phyloP scores from a whole-genome alignment of 2,329 filamentous ascomycete species.

The Daldinia sp. region DNA sequence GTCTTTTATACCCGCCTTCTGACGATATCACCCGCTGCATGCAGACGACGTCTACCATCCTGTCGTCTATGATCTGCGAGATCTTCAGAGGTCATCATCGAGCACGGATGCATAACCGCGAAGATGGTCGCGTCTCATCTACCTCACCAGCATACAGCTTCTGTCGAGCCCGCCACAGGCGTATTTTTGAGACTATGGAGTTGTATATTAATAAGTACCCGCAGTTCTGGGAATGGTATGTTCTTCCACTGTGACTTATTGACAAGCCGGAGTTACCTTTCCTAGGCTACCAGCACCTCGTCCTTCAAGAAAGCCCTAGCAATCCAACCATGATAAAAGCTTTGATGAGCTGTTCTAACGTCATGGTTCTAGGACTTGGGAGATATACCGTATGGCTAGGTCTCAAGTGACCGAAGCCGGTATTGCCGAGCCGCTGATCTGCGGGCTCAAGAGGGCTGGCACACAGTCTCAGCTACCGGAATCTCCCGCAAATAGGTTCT shows the following conservation, averaged over 20 bases:
- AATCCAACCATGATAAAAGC: too few species aligned
- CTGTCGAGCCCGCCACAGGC: slow-evolving; percentile 3
- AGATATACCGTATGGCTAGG: background rate
- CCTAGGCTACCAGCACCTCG: too few species aligned
- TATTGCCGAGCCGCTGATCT: background rate
- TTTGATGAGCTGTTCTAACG: background rate
- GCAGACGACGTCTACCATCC: background rate
- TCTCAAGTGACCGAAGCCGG: background rate
- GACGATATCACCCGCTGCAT: background rate
- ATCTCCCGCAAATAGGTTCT: background rate
- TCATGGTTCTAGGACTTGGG: background rate
- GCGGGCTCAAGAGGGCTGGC: background rate
- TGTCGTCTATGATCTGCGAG: slow-evolving; percentile 5
- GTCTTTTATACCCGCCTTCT: background rate
- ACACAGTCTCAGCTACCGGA: background rate
- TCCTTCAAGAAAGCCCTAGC: too few species aligned
- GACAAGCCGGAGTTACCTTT: too few species aligned
- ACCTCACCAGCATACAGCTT: slow-evolving; percentile 8
- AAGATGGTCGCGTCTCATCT: slow-evolving; percentile 6
- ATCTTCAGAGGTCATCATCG: slow-evolving; percentile 7
- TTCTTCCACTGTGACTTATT: background rate
- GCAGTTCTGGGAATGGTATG: background rate
- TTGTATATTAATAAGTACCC: background rate
- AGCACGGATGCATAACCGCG: slow-evolving; percentile 11
- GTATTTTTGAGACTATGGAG: slow-evolving; percentile 10